Base-by-base conservation (phyloP, 192 early-diverging fungal genomes). In the Umbelopsis isabellina region DNA sequence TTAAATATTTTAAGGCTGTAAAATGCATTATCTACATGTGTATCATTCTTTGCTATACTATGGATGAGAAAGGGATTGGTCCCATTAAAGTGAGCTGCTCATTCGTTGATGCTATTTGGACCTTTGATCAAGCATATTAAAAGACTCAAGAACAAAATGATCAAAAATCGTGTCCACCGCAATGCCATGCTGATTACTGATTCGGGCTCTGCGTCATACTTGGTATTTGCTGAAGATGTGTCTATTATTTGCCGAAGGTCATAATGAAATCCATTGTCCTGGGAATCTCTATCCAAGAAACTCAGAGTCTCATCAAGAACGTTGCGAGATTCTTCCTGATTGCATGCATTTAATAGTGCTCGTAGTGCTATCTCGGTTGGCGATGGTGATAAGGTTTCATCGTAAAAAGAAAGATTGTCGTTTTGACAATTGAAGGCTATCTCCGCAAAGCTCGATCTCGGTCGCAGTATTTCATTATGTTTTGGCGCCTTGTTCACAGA, bases 291-390 rank as follows among this genome's bases (percentile, higher is more conserved):
- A 18, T 61, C 33, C 21, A 61, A 30, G 18, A 61, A 61, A 35
- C 55, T 61, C 11, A 61, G 30, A 2, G 55, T 61, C 7, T 61
- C 55, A 35, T 61, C 55, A 2, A 61, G 30, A 8, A 61, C 55
- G 18, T 61, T 61, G 13, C 55, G 55, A 1, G 16, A 16, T 16
- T 25, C 13, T 18, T 61, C 55, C 33, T 35, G 25, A 33, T 61
- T 61, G 30, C 55, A 61, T 5, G 21, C 33, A 6, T 61, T 35
- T 6, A 61, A 35, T 30, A 61, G 13, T 18, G 55, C 18, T 61
- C 55, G 55, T 15, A 61, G 30, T 30, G 55, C 55, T 35, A 61
- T 30, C 27, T 61, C 55, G 16, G 55, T 61, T 27, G 55, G 55
- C 2, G 55, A 61, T 18, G 55, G 55, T 4, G 55, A 25, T 6